Percentiles rank a stretch among this genome's conserved stretches.
phyloP scores from a whole-genome alignment of 345 rosid species.

The Aquilaria malaccensis region DNA sequence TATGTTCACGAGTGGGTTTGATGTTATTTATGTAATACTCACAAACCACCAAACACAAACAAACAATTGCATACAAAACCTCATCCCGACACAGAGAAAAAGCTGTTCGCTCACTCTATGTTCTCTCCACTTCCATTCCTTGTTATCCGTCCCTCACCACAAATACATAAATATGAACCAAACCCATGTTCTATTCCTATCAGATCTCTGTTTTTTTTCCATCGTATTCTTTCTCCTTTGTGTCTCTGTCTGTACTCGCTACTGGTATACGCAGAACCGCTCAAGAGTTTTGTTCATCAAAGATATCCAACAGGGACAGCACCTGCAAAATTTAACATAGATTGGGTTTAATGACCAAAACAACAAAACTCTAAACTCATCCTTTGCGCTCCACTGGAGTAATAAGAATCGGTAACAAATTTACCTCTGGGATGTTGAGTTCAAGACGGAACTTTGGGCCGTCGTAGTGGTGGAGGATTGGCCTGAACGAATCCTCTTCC shows the following conservation, averaged over 20 bases:
- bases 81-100: too few species aligned
- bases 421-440: slow-evolving; percentile 89
- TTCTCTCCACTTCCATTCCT: not conserved
- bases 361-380: too few species aligned
- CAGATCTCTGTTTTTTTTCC: not conserved
- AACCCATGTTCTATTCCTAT: not conserved
- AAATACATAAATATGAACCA: too few species aligned
- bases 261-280: not conserved
- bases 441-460: slow-evolving; percentile 99
- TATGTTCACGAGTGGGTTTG: too few species aligned
- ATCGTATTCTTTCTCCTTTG: not conserved
- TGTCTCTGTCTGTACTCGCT: slow-evolving; percentile 9
- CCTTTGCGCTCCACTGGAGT: not conserved
- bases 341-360: slow-evolving; percentile 5
- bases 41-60: too few species aligned
- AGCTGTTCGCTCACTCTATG: not conserved
- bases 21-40: too few species aligned
- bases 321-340: slow-evolving; percentile 38
- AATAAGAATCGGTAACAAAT: not conserved
- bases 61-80: too few species aligned
- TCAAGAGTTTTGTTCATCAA: slow-evolving; percentile 51
- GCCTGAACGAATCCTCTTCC: slow-evolving; percentile 98
- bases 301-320: slow-evolving; percentile 81
- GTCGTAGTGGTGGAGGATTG: slow-evolving; percentile 94
- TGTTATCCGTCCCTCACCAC: not conserved